Conservation (phyloP, 345 rosid species). For the Sapria himalayana region DNA sequence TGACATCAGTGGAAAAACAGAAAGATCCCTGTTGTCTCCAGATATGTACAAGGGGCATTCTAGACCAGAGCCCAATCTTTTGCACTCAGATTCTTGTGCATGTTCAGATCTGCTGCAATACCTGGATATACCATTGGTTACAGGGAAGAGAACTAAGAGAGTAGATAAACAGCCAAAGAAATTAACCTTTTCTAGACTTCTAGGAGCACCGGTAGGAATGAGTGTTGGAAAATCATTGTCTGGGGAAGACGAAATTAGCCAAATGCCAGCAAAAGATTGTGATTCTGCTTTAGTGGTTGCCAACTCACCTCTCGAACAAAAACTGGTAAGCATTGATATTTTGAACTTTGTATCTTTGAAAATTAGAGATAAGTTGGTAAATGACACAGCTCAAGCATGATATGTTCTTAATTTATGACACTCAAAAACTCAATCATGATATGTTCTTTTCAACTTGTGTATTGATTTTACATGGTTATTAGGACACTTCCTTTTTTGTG, state of each 20-base stretch:
- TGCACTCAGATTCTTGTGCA: slow-evolving; percentile 9
- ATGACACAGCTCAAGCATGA: too few species aligned
- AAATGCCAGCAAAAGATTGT: slow-evolving; percentile 10
- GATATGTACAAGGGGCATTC: slow-evolving; percentile 21
- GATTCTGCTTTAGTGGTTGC: slow-evolving; percentile 8
- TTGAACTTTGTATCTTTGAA: background rate
- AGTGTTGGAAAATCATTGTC: slow-evolving; percentile 8
- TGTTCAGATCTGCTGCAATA: slow-evolving; percentile 19
- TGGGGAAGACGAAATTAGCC: slow-evolving; percentile 6
- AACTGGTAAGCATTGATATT: slow-evolving; percentile 8
- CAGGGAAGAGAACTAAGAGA: slow-evolving; percentile 41
- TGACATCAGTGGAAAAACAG: slow-evolving; percentile 30
- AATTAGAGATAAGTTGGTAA: background rate
- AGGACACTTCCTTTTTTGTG: slow-evolving; percentile 4
- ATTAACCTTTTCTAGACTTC: slow-evolving; percentile 9
- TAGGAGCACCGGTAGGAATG: slow-evolving; percentile 10
- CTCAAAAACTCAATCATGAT: slow-evolving; percentile 1
- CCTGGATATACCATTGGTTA: slow-evolving; percentile 18
- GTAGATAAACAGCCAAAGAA: slow-evolving; percentile 11
- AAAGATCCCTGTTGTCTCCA: slow-evolving; percentile 16
- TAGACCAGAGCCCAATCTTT: slow-evolving; percentile 10
- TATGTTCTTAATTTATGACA: slow-evolving; percentile 1
- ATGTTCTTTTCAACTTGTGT: slow-evolving; percentile 3
- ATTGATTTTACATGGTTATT: slow-evolving; percentile 5
- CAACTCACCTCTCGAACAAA: slow-evolving; percentile 14